A percentile compares a stretch with the other conserved stretches of the same genome.
These are phyloP conservation scores for Parasarocladium wereldwijsianum DNA, from an alignment of 2,329 filamentous ascomycete species.

Conservation along the genomic window DNA sequence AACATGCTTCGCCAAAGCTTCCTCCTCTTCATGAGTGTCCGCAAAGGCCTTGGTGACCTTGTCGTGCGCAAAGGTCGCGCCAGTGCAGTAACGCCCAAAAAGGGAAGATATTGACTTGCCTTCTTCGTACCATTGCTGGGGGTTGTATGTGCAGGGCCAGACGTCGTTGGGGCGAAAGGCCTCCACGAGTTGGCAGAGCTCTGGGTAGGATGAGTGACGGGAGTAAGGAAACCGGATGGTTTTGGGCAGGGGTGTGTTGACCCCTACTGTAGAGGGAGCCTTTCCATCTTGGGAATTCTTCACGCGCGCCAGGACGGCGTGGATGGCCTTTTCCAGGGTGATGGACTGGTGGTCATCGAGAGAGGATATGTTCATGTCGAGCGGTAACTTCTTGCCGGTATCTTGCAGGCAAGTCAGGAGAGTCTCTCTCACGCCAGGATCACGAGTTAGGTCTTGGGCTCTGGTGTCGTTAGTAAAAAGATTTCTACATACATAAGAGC, in stretches of 20 bases:
- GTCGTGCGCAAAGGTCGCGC: conserved; percentile 49
- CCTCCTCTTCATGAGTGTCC: no score
- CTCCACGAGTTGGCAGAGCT: conserved; percentile 57
- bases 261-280: no score
- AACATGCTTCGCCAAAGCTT: not conserved
- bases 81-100: conserved; percentile 57
- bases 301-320: conserved; percentile 4
- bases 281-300: no score
- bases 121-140: conserved; percentile 43
- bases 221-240: conserved; percentile 65
- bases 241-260: no score
- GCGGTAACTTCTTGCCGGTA: no score
- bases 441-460: no score
- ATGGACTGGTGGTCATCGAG: not conserved
- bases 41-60: no score
- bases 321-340: conserved; percentile 3
- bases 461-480: no score
- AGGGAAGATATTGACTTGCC: conserved; percentile 44
- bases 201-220: conserved; percentile 72
- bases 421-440: no score
- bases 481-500: not conserved
- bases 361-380: not conserved
- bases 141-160: conserved; percentile 66
- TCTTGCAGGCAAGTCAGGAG: no score
- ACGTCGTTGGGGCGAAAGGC: conserved; percentile 61